These are phyloP conservation scores for Fistulifera solaris DNA, from an alignment of 108 stramenopile species.

Conservation along the genomic window DNA sequence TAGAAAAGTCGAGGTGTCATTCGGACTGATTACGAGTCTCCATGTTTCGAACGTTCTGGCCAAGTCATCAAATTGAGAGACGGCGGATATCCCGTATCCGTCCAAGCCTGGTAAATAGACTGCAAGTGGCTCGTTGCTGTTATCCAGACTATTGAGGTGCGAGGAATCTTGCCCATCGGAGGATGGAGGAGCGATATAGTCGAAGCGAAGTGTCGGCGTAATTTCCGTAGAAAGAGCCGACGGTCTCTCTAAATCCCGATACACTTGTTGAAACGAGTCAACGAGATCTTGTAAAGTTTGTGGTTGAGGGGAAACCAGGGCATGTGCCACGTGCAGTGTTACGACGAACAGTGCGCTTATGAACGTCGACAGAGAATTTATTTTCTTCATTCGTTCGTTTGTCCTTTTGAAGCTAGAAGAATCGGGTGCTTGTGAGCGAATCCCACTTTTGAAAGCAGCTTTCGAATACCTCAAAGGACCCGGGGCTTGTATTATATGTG, in stretches of 20 bases:
- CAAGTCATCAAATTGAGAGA: slow-evolving; percentile 72
- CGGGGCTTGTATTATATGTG: too few relatives aligned
- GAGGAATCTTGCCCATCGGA: background rate
- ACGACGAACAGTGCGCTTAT: too few relatives aligned
- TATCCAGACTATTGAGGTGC: slow-evolving; percentile 3
- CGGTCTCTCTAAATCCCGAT: background rate
- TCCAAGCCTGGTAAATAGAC: slow-evolving; percentile 84
- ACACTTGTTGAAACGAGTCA: slow-evolving; percentile 2
- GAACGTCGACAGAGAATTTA: too few relatives aligned
- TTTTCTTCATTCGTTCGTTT: too few relatives aligned
- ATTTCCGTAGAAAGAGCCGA: background rate
- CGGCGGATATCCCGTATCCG: slow-evolving; percentile 78
- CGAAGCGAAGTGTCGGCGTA: slow-evolving; percentile 21
- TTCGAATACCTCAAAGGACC: too few relatives aligned
- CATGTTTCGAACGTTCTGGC: slow-evolving; percentile 66
- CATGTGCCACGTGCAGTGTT: too few relatives aligned
- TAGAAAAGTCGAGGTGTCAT: slow-evolving; percentile 41
- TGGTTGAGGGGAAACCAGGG: background rate
- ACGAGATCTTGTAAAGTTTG: slow-evolving; percentile 4
- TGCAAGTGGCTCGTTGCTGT: slow-evolving; percentile 28
- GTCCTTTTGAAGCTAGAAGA: too few relatives aligned
- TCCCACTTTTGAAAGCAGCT: too few relatives aligned
- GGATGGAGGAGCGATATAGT: slow-evolving; percentile 21
- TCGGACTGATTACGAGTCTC: slow-evolving; percentile 49
- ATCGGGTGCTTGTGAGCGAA: too few relatives aligned